These are phyloP conservation scores for Oryza brachyantha DNA, from an alignment of 176 grass and related monocot genomes.

Conservation along the genomic window DNA sequence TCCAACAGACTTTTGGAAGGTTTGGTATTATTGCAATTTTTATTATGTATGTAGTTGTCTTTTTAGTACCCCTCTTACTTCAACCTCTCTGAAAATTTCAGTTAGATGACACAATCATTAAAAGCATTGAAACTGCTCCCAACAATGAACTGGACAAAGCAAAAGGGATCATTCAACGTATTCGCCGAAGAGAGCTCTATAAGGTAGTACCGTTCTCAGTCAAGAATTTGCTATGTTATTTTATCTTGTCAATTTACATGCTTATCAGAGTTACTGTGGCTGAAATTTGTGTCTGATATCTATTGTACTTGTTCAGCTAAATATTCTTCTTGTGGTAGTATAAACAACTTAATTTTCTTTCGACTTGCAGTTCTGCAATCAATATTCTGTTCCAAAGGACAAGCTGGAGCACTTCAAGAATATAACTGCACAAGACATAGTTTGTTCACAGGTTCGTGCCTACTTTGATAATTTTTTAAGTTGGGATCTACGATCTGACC, in stretches of 20 bases:
- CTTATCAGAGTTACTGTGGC: neutral
- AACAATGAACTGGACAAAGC: conserved; percentile 67
- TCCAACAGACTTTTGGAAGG: conserved; percentile 91
- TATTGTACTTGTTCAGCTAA: conserved; percentile 16
- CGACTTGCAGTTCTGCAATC: conserved; percentile 88
- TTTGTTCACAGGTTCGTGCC: conserved; percentile 77
- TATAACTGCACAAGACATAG: conserved; percentile 70
- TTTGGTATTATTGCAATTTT: conserved; percentile 31
- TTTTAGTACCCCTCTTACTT: neutral
- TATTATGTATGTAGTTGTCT: conserved; percentile 8
- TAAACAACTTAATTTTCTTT: conserved; percentile 5
- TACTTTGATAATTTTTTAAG: conserved; percentile 8
- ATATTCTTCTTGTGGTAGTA: neutral
- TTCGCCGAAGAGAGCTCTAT: conserved; percentile 86
- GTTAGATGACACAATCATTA: conserved; percentile 93
- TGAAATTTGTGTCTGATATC: neutral
- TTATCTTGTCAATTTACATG: neutral
- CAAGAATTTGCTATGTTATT: neutral
- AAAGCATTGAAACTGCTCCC: conserved; percentile 70
- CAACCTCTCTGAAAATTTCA: conserved; percentile 26
- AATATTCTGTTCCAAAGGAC: conserved; percentile 94
- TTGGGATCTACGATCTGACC: neutral
- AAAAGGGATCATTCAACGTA: conserved; percentile 68
- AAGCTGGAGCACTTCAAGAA: conserved; percentile 88
- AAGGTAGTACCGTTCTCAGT: conserved; percentile 37